Conservation (phyloP, 78 protist species). For the Dictyostelium intermedium region DNA sequence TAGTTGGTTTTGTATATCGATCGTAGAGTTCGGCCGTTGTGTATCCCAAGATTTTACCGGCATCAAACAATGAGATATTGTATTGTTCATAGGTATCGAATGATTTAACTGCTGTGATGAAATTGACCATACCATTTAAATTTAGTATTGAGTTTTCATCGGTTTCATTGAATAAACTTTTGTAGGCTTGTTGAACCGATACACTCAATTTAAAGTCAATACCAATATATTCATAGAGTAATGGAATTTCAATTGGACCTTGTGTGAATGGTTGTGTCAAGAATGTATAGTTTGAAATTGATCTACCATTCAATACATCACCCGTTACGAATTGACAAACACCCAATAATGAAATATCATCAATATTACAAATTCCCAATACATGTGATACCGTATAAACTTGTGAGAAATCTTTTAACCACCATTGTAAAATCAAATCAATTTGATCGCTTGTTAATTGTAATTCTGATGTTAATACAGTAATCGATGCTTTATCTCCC, state of each 20-base stretch:
- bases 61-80: neutral
- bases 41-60: neutral
- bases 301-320: neutral
- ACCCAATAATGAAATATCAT: neutral
- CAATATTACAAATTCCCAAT: neutral
- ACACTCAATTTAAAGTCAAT: neutral
- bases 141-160: neutral
- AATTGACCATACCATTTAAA: neutral
- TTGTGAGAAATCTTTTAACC: neutral
- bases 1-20: neutral
- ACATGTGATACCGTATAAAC: neutral
- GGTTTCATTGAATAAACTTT: neutral
- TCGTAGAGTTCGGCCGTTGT: neutral
- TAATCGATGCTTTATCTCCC: neutral
- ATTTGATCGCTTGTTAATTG: neutral
- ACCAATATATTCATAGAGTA: neutral
- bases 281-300: neutral
- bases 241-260: slow-evolving; percentile 20
- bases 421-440: neutral
- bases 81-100: neutral
- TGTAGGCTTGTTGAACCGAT: neutral
- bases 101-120: neutral
- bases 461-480: neutral
- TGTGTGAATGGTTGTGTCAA: neutral
- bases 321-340: slow-evolving; percentile 23